phyloP scores from a whole-genome alignment of 345 rosid species.

The Melaleuca alternifolia region DNA sequence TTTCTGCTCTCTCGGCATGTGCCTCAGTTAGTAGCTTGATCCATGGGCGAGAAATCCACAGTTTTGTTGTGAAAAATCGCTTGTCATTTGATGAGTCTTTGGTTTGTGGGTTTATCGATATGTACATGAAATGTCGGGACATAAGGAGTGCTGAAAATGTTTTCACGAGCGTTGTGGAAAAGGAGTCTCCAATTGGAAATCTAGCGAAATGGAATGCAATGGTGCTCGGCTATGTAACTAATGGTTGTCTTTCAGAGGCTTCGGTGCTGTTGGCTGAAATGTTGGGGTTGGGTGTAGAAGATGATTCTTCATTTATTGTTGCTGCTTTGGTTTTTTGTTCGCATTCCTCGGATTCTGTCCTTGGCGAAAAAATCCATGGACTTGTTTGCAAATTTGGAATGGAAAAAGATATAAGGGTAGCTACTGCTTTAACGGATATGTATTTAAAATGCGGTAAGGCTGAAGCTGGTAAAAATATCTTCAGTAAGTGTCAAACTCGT shows the following conservation, averaged over 20 bases:
- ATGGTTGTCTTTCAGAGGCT: conserved; percentile 16
- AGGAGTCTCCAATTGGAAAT: conserved; percentile 11
- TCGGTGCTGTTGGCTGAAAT: conserved; percentile 16
- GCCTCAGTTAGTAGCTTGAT: conserved; percentile 12
- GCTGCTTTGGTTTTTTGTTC: conserved; percentile 28
- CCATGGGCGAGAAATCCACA: conserved; percentile 30
- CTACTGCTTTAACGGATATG: conserved; percentile 31
- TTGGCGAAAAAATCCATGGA: conserved; percentile 28
- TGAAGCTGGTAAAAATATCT: conserved; percentile 20
- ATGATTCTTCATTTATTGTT: conserved; percentile 29
- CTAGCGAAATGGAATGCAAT: conserved; percentile 34
- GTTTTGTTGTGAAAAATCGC: conserved; percentile 18
- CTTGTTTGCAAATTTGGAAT: conserved; percentile 15
- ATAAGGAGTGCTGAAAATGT: conserved; percentile 20
- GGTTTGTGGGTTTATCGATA: conserved; percentile 22
- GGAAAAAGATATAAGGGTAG: conserved; percentile 19
- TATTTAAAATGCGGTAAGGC: conserved; percentile 29
- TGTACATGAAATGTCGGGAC: conserved; percentile 39
- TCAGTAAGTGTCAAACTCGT: conserved; percentile 11
- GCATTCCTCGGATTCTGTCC: conserved; percentile 1
- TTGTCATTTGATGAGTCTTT: conserved; percentile 20
- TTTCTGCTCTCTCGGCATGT: conserved; percentile 3
- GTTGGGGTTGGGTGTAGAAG: conserved; percentile 17
- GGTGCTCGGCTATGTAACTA: conserved; percentile 27
- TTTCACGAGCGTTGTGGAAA: conserved; percentile 4